Evolutionary conservation across 305 asterid genomes (phyloP).

Genomic region (Fraxinus dipetala): DNA sequence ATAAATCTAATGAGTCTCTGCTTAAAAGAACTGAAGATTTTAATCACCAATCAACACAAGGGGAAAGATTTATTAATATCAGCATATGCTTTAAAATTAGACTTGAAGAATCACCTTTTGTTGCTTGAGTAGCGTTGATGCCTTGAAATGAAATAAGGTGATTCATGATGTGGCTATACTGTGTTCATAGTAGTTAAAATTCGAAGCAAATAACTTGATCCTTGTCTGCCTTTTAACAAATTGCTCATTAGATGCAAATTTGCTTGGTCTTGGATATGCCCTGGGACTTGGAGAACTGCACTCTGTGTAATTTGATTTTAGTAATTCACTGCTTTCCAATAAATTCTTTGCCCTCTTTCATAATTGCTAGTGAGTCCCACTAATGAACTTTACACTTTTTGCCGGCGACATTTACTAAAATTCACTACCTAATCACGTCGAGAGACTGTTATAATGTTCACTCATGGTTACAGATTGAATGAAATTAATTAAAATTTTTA

Average conservation of each 20-base stretch:
- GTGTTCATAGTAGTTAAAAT: not conserved
- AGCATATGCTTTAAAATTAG: not conserved
- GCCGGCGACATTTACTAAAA: not conserved
- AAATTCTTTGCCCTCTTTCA: not conserved
- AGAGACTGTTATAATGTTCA: not conserved
- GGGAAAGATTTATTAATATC: not conserved
- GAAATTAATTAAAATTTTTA: not conserved
- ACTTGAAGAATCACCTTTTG: not conserved
- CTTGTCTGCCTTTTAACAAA: not conserved
- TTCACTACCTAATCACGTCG: not conserved
- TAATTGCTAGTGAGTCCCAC: not conserved
- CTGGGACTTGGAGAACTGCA: not conserved
- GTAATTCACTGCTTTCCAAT: not conserved
- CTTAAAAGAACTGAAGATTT: not conserved
- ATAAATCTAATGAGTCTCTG: not conserved
- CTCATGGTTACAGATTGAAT: not conserved
- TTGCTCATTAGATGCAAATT: not conserved
- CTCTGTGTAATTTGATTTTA: not conserved
- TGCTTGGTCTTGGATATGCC: not conserved
- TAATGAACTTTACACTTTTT: not conserved
- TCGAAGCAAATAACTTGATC: not conserved
- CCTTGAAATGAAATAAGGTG: not conserved
- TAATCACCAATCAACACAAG: not conserved
- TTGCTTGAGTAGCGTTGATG: not conserved
- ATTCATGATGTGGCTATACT: not conserved